Percentiles rank a stretch among this genome's conserved stretches.
Evolutionary conservation across 495 filamentous ascomycete genomes (phyloP).

Genomic region (Bacidia gigantensis): DNA sequence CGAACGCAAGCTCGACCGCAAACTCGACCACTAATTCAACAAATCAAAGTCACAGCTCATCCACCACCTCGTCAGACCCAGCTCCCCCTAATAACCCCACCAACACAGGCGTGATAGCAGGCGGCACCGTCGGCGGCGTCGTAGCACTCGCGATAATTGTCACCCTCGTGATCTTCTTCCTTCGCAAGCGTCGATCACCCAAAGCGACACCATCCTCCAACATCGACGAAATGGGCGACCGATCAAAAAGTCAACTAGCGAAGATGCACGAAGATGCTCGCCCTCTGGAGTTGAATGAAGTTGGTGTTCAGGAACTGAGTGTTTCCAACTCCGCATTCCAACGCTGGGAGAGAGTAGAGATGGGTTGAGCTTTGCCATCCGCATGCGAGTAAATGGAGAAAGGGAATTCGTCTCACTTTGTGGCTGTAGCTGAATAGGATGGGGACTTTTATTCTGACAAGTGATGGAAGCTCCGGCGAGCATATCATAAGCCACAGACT

Average conservation of each 20-base stretch:
- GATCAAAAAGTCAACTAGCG: neutral
- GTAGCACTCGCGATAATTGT: neutral
- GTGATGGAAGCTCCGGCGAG: too few species aligned
- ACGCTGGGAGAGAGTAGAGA: neutral
- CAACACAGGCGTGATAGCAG: constrained; percentile 8
- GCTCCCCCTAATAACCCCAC: neutral
- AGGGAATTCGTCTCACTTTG: too few species aligned
- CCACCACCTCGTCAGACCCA: neutral
- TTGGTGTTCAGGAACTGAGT: neutral
- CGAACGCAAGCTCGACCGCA: neutral
- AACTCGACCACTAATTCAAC: neutral
- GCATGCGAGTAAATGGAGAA: too few species aligned
- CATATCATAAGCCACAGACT: too few species aligned
- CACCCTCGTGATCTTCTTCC: neutral
- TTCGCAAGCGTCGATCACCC: neutral
- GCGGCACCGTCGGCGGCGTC: constrained; percentile 5
- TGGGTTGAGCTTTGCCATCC: too few species aligned
- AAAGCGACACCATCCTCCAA: neutral
- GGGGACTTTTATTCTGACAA: too few species aligned
- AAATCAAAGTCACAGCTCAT: neutral
- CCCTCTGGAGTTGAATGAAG: neutral
- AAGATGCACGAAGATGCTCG: neutral
- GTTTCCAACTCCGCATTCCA: neutral
- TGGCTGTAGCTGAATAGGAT: too few species aligned
- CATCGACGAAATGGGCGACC: neutral